Evolutionary conservation across 208 protist genomes (phyloP).

Genomic region (Herpetomonas samuelpessoai): DNA sequence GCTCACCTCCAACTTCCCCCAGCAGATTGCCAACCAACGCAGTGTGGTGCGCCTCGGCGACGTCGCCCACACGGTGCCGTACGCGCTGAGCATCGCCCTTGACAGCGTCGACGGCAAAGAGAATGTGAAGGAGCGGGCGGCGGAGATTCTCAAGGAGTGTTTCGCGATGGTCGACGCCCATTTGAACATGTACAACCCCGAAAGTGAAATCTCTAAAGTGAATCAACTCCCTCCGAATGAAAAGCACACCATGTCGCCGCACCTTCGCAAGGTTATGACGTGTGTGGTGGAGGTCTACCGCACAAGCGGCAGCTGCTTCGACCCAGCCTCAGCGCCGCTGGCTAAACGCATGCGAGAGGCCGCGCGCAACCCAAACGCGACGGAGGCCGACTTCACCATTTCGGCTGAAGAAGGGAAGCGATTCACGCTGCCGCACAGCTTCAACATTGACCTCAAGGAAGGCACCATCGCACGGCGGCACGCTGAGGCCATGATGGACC

Average conservation of each 20-base stretch:
- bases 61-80: constrained; percentile 72
- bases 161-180: constrained; percentile 55
- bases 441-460: constrained; percentile 30
- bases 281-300: constrained; percentile 30
- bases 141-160: constrained; percentile 31
- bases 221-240: constrained; percentile 20
- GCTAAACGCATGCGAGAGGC: constrained; percentile 16
- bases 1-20: constrained; percentile 49
- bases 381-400: constrained; percentile 11
- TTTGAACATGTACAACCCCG: constrained; percentile 43
- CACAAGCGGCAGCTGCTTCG: constrained; percentile 31
- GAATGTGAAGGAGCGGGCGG: constrained; percentile 14
- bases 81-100: constrained; percentile 48
- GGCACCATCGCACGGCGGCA: constrained; percentile 38
- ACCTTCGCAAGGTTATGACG: constrained; percentile 30
- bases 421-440: constrained; percentile 28
- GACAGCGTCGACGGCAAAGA: constrained; percentile 17
- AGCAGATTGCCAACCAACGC: constrained; percentile 20
- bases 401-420: constrained; percentile 20
- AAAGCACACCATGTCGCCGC: constrained; percentile 35
- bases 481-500: constrained; percentile 25
- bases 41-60: constrained; percentile 36
- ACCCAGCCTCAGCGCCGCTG: constrained; percentile 32
- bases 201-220: constrained; percentile 40
- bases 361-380: neutral